Conservation (phyloP, 2,329 filamentous ascomycete species). For the Myriangium duriaei region DNA sequence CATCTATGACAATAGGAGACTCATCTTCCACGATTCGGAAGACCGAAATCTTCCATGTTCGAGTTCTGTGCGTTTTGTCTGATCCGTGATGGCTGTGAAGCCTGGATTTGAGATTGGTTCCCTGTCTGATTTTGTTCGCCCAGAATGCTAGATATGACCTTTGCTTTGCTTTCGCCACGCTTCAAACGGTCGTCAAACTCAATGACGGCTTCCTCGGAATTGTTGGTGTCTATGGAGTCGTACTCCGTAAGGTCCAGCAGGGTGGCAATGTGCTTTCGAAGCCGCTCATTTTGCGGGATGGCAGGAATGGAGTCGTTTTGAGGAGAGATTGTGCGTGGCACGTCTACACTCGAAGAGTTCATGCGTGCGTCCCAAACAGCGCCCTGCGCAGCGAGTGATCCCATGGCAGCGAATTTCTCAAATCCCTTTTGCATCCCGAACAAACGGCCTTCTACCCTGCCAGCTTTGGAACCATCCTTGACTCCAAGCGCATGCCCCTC, state of each 20-base stretch:
- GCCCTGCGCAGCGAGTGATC: conserved; percentile 63
- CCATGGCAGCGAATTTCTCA: conserved; percentile 77
- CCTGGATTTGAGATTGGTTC: neutral
- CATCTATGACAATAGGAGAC: too few relatives aligned
- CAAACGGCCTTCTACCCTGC: conserved; percentile 74
- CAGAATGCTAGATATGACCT: conserved; percentile 65
- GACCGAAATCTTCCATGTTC: conserved; percentile 27
- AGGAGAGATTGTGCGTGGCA: conserved; percentile 3
- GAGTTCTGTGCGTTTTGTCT: conserved; percentile 13
- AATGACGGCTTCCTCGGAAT: conserved; percentile 77
- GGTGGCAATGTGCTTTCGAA: conserved; percentile 63
- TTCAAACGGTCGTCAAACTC: conserved; percentile 86
- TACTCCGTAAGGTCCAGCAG: conserved; percentile 70
- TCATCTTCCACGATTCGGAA: conserved; percentile 4
- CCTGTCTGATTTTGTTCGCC: conserved; percentile 27
- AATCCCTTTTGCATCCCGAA: conserved; percentile 89
- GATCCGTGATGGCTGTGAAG: conserved; percentile 11
- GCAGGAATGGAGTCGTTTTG: conserved; percentile 26
- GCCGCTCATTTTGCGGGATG: conserved; percentile 46
- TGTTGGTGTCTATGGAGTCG: conserved; percentile 62
- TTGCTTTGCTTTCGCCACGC: conserved; percentile 69
- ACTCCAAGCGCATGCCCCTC: conserved; percentile 68
- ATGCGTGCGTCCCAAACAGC: conserved; percentile 74
- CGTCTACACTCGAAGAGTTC: conserved; percentile 17
- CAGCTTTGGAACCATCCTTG: conserved; percentile 62